These are phyloP conservation scores for Cytospora piceicola DNA, from an alignment of 2,329 filamentous ascomycete genomes.

Conservation along the genomic window DNA sequence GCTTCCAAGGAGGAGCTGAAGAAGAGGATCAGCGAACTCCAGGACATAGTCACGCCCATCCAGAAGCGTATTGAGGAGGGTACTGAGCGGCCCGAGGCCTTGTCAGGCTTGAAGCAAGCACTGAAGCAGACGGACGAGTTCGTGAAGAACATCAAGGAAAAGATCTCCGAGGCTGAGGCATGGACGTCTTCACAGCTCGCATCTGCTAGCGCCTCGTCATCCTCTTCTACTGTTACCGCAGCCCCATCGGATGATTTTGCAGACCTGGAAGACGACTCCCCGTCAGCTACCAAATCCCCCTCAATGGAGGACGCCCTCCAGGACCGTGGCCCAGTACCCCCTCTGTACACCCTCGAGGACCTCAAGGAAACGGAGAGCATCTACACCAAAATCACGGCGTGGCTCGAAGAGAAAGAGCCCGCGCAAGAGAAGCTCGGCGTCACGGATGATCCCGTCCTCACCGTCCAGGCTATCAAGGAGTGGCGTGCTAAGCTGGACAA, in stretches of 20 bases:
- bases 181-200: conserved; percentile 59
- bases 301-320: conserved; percentile 50
- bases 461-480: conserved; percentile 70
- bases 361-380: conserved; percentile 66
- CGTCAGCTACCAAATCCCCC: conserved; percentile 44
- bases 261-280: conserved; percentile 75
- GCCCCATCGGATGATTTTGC: conserved; percentile 62
- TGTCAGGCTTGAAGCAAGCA: conserved; percentile 70
- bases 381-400: conserved; percentile 66
- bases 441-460: conserved; percentile 75
- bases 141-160: conserved; percentile 68
- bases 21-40: conserved; percentile 74
- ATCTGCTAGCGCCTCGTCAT: conserved; percentile 56
- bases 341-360: conserved; percentile 75
- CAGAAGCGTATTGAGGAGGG: conserved; percentile 75
- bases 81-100: conserved; percentile 68
- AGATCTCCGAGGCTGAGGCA: conserved; percentile 70
- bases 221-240: conserved; percentile 48
- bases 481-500: conserved; percentile 74
- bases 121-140: conserved; percentile 74
- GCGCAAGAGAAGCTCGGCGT: conserved; percentile 71
- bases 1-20: conserved; percentile 77
- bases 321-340: conserved; percentile 59
- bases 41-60: conserved; percentile 77
- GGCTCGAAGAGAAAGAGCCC: conserved; percentile 74